Conservation (phyloP, 176 grass and related monocot species). For the Aegilops umbellulata region DNA sequence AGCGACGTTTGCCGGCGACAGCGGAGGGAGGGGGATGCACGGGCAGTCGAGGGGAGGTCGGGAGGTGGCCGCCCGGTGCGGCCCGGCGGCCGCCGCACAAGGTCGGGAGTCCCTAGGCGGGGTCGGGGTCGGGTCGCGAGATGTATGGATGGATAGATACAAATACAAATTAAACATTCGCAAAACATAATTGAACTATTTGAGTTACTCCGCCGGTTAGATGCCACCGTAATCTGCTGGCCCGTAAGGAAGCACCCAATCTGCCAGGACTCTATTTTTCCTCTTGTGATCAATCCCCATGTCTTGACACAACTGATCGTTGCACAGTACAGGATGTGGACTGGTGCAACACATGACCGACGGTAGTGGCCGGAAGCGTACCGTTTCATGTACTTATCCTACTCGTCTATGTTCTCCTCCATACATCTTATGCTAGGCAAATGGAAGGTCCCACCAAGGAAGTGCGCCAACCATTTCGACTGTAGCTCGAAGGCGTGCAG, state of each 20-base stretch:
- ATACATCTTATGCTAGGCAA: conserved; percentile 22
- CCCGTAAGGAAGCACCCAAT: no score
- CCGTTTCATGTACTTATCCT: neutral
- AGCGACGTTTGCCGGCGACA: no score
- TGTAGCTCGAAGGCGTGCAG: no score
- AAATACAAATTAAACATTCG: neutral
- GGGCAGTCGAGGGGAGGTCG: no score
- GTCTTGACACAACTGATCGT: conserved; percentile 31
- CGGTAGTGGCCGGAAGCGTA: neutral
- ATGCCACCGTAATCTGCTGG: conserved; percentile 24
- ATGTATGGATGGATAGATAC: neutral
- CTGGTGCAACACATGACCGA: neutral
- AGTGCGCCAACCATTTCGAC: no score
- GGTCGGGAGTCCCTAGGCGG: no score
- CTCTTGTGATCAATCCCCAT: conserved; percentile 28
- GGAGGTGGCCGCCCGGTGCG: no score
- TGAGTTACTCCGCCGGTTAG: neutral
- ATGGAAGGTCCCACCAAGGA: neutral
- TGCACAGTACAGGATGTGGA: conserved; percentile 17
- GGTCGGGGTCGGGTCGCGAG: no score
- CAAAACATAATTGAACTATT: neutral
- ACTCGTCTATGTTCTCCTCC: conserved; percentile 6
- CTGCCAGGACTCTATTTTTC: conserved; percentile 6
- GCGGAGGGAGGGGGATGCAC: no score
- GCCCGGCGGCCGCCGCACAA: no score